Conservation (phyloP, 2,329 filamentous ascomycete species). For the Fusarium pseudonygamai region DNA sequence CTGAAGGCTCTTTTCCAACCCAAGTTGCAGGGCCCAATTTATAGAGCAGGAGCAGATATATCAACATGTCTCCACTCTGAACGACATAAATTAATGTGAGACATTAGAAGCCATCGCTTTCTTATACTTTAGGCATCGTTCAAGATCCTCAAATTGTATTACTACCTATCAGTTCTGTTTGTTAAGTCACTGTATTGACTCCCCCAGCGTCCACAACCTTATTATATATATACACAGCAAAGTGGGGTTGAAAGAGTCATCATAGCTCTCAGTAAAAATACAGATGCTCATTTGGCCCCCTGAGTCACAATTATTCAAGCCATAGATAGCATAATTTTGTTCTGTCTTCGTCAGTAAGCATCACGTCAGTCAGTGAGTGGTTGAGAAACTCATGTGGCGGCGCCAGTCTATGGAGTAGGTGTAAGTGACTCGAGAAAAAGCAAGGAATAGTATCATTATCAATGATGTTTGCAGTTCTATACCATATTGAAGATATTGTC, state of each 20-base stretch:
- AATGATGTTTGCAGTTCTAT: no score
- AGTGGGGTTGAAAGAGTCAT: neutral
- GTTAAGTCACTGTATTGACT: neutral
- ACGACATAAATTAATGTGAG: neutral
- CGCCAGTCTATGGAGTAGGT: neutral
- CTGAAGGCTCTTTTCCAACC: neutral
- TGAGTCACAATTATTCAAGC: neutral
- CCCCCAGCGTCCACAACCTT: neutral
- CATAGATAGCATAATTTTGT: neutral
- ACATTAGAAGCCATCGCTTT: neutral
- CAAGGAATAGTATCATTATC: neutral
- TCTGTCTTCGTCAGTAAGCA: no score
- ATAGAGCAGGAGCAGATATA: neutral
- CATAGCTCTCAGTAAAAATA: neutral
- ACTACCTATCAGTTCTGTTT: neutral
- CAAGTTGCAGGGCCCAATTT: neutral
- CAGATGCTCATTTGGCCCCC: neutral
- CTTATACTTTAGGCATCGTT: neutral
- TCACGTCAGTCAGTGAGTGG: neutral
- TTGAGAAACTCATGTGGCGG: neutral
- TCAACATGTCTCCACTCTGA: neutral
- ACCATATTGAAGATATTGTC: rapidly evolving
- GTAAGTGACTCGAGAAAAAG: neutral
- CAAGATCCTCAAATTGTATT: no score
- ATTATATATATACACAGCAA: neutral